Percentiles rank a stretch among this genome's conserved stretches.
Evolutionary conservation across 148 eudicot genomes (phyloP).

Genomic region (Tetragonia tetragonoides): DNA sequence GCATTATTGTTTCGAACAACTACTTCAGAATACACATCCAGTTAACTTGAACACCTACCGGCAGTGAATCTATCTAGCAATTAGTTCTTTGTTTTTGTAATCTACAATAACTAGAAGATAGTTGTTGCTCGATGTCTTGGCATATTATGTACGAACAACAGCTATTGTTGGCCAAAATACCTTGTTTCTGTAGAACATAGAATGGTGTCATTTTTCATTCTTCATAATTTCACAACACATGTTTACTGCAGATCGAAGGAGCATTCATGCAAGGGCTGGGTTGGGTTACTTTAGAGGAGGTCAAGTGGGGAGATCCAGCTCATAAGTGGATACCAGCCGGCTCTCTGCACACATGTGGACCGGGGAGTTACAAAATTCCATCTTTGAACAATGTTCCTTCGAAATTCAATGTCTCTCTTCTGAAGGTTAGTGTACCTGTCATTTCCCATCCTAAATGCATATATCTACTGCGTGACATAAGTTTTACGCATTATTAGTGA

Average conservation of each 20-base stretch:
- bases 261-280: slow-evolving; percentile 95
- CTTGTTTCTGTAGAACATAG: no score
- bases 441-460: not conserved
- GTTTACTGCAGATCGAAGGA: slow-evolving; percentile 81
- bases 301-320: slow-evolving; percentile 95
- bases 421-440: slow-evolving; percentile 58
- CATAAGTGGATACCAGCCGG: slow-evolving; percentile 93
- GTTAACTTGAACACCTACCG: not conserved
- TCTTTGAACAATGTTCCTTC: slow-evolving; percentile 79
- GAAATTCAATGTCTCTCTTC: slow-evolving; percentile 76
- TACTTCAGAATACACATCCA: not conserved
- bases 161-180: no score
- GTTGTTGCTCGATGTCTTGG: not conserved
- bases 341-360: slow-evolving; percentile 75
- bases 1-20: not conserved
- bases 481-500: no score
- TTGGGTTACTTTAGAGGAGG: slow-evolving; percentile 94
- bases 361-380: slow-evolving; percentile 91
- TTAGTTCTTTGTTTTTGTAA: not conserved
- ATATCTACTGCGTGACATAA: no score
- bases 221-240: not conserved
- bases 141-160: no score
- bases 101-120: not conserved
- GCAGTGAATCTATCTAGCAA: not conserved
- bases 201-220: no score